Conservation (phyloP, 805 yeast species). For the Zygotorulaspora florentina region DNA sequence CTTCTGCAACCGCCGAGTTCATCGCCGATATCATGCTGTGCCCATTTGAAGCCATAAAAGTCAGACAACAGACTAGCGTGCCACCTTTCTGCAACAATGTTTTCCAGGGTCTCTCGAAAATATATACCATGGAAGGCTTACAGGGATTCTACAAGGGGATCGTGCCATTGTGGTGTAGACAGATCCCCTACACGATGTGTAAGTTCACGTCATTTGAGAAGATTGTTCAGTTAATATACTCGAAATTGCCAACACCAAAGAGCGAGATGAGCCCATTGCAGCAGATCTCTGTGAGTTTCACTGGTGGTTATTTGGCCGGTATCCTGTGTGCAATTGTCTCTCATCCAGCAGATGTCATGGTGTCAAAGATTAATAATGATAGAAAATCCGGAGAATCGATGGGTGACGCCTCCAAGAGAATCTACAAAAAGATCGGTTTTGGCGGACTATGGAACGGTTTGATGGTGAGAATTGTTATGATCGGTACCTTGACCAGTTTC, state of each 20-base stretch:
- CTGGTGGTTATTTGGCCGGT: slow-evolving; percentile 97
- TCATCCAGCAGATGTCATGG: slow-evolving; percentile 99
- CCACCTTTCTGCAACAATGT: slow-evolving; percentile 75
- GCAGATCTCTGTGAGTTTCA: slow-evolving; percentile 92
- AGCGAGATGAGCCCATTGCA: slow-evolving; percentile 63
- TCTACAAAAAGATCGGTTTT: slow-evolving; percentile 82
- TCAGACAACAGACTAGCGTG: slow-evolving; percentile 85
- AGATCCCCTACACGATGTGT: slow-evolving; percentile 97
- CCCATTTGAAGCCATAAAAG: slow-evolving; percentile 94
- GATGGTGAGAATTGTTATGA: slow-evolving; percentile 90
- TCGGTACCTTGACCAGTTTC: slow-evolving; percentile 94
- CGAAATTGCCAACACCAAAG: slow-evolving; percentile 66
- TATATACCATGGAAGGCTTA: slow-evolving; percentile 64
- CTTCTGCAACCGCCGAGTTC: slow-evolving; percentile 93
- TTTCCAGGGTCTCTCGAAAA: slow-evolving; percentile 61
- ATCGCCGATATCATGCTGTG: slow-evolving; percentile 86
- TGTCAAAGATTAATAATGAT: slow-evolving; percentile 74
- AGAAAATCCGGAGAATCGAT: slow-evolving; percentile 64
- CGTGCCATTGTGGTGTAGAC: slow-evolving; percentile 92
- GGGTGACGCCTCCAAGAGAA: slow-evolving; percentile 64
- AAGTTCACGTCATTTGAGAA: slow-evolving; percentile 94
- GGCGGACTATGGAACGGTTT: slow-evolving; percentile 92
- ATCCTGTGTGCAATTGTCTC: slow-evolving; percentile 92
- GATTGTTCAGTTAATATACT: slow-evolving; percentile 77
- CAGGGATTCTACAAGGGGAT: slow-evolving; percentile 82